Evolutionary conservation across 2,329 filamentous ascomycete genomes (phyloP), one percentile per base, ranked within the genome.

Genomic region (Monosporascus sp.): DNA sequence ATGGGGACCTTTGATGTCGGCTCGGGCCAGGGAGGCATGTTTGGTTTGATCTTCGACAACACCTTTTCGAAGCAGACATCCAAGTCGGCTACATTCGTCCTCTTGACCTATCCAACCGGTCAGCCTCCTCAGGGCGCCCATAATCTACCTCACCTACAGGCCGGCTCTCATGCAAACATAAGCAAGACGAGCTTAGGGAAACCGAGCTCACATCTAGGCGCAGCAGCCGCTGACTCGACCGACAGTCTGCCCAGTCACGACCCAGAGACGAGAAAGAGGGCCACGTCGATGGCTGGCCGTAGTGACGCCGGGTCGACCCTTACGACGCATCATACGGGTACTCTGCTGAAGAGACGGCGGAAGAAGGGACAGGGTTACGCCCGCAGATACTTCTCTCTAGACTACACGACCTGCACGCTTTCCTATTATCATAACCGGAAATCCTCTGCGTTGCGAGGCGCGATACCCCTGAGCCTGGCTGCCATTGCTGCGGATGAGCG

Each of bases 371-470:
- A 97, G 70, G 93, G 93, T 44, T 95, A 91, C 70, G 94, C 94
- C 6, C 84, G 90, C 53, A 84, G 94, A 38, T 99, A 94, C 78
- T 99, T 99, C 73, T 97, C 93, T 0, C 78, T 99, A 51, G 94
- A 99, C 70, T 97, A 92, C 68, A 91, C 88, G 4, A 92, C 93
- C 0, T 96, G 89, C 57, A 97, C 94, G 0, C 76, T 99, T 35
- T 97, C 94, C 0, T 99, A 99, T 74, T 99, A 97, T 68, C 89
- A 95, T 67, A 94, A 93, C 69, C 87, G 91, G 46, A 93, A 95
- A 66, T 96, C 93, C 5, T 95, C 93, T 6, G 91, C 93, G 1
- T 77, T 99, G 44, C 85, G 94, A 55, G 94, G 94, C 18, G 91
- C 94, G 7, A 94, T 99, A 50, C 94, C 94, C 0, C 78, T 99